Base-by-base conservation (phyloP, 306 rosid genomes). In the Lathyrus oleraceus region DNA sequence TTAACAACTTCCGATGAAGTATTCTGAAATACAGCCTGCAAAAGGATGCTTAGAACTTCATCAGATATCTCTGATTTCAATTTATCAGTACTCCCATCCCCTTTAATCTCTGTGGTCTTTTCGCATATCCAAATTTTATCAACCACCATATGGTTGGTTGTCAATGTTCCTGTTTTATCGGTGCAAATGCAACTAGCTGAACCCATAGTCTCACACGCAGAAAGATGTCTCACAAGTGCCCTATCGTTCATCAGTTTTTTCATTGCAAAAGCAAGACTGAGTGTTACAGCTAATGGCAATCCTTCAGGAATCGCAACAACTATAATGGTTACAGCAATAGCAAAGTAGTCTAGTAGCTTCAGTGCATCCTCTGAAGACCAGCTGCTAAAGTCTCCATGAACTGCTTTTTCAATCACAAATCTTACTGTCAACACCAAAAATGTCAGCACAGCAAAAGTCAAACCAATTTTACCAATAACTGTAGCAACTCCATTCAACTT, bases 231-330 rank as follows among this genome's bases (percentile, higher is more conserved):
- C 75, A 92, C 97, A 43, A 92, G 95, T 35, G 96, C 97, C 67
- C 65, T 87, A 44, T 89, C 96, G 19, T 74, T 74, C 97, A 92
- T 92, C 30, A 92, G 59, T 70, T 92, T 83, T 76, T 86, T 87
- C 98, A 92, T 92, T 4, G 98, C 96, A 86, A 92, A 92, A 15
- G 98, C 98, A 73, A 92, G 96, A 77, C 98, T 92, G 28, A 92
- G 86, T 58, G 98, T 92, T 78, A 92, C 98, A 45, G 98, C 98
- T 74, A 92, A 77, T 17, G 98, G 98, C 60, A 92, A 85, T 69
- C 98, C 98, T 87, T 92, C 98, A 6, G 98, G 98, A 81, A 92
- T 92, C 28, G 98, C 98, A 67, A 92, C 98, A 45, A 92, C 96
- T 61, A 92, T 74, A 19, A 92, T 92, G 67, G 96, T 92, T 19